Percentiles rank a stretch among this genome's conserved stretches.
Evolutionary conservation across 768 basidiomycete genomes (phyloP).

Genomic region (Lanmaoa rubissima): DNA sequence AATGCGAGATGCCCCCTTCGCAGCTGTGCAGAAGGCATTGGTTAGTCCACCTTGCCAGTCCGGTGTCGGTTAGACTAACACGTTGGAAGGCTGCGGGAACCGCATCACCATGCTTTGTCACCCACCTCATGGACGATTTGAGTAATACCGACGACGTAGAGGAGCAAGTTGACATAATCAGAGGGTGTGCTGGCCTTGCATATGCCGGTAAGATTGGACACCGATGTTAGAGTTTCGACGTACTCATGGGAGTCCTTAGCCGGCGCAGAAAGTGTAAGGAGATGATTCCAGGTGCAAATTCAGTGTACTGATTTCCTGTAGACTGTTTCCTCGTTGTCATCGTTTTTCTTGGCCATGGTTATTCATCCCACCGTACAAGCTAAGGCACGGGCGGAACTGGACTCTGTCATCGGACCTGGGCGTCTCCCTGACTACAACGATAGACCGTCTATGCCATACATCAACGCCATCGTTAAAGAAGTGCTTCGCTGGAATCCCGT

Average conservation of each 20-base stretch:
- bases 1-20: constrained; percentile 49
- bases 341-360: constrained; percentile 32
- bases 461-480: constrained; percentile 31
- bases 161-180: constrained; percentile 35
- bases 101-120: constrained; percentile 33
- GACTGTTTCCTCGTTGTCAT: constrained; percentile 32
- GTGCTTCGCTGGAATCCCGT: constrained; percentile 34
- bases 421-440: constrained; percentile 34
- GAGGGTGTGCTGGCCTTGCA: constrained; percentile 44
- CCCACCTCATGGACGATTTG: constrained; percentile 25
- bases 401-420: constrained; percentile 26
- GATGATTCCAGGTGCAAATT: not conserved
- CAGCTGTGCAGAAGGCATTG: constrained; percentile 36
- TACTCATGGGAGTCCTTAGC: constrained; percentile 26
- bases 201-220: constrained; percentile 40
- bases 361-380: constrained; percentile 28
- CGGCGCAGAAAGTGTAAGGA: constrained; percentile 39
- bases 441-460: constrained; percentile 25
- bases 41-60: constrained; percentile 27
- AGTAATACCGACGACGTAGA: constrained; percentile 1
- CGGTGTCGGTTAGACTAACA: not conserved
- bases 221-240: not conserved
- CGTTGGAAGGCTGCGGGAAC: constrained; percentile 21
- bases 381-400: constrained; percentile 31
- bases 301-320: constrained; percentile 7